Percentiles rank a stretch among this genome's conserved stretches.
These are phyloP conservation scores for Conticribra guillardii DNA, from an alignment of 108 stramenopile genomes.

Conservation along the genomic window DNA sequence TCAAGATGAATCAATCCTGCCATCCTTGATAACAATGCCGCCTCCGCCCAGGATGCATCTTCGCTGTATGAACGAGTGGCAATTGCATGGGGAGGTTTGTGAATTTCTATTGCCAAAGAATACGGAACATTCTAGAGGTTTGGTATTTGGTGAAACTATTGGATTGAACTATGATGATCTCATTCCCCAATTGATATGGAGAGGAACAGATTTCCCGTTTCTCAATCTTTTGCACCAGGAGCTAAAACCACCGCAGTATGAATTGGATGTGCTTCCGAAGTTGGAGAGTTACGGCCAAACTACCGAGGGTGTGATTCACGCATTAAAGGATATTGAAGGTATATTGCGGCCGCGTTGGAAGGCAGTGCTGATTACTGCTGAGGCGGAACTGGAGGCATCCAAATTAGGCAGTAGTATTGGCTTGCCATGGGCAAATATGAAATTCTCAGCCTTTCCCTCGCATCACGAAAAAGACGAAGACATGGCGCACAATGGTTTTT, in stretches of 20 bases:
- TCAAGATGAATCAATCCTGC: conserved; percentile 12
- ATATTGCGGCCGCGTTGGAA: conserved; percentile 44
- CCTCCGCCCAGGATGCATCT: conserved; percentile 29
- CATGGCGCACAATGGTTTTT: conserved; percentile 2
- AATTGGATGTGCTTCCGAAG: conserved; percentile 21
- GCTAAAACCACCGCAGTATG: conserved; percentile 22
- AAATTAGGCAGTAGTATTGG: neutral
- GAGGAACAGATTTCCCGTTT: conserved; percentile 47
- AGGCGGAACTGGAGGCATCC: conserved; percentile 37
- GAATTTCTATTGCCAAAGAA: conserved; percentile 12
- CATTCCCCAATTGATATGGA: conserved; percentile 53
- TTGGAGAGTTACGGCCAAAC: neutral
- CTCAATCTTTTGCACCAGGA: conserved; percentile 15
- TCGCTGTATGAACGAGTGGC: conserved; percentile 34
- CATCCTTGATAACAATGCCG: conserved; percentile 45
- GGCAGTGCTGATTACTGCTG: conserved; percentile 37
- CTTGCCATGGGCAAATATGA: conserved; percentile 53
- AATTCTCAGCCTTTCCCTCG: conserved; percentile 55
- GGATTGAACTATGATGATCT: conserved; percentile 37
- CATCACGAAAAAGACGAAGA: conserved; percentile 30
- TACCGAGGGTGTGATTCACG: conserved; percentile 14
- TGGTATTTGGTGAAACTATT: conserved; percentile 15
- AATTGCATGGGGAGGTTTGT: conserved; percentile 13
- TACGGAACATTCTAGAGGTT: conserved; percentile 6
- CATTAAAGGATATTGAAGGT: conserved; percentile 25